These are phyloP conservation scores for Spiraea crenata DNA, from an alignment of 331 rosid genomes.

Conservation along the genomic window DNA sequence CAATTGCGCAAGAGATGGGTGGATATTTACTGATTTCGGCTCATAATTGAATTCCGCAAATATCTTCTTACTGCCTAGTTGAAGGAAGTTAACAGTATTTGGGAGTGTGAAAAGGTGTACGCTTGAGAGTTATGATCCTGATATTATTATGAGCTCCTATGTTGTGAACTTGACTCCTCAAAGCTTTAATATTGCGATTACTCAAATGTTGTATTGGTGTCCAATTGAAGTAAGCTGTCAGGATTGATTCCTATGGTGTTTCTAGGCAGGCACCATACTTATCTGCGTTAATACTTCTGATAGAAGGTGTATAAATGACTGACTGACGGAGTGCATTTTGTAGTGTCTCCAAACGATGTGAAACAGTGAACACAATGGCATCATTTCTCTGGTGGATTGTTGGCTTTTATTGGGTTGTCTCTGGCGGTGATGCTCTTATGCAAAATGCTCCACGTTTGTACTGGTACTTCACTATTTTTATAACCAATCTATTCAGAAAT, in stretches of 20 bases:
- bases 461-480: slow-evolving; percentile 51
- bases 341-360: slow-evolving; percentile 69
- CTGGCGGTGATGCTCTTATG: slow-evolving; percentile 70
- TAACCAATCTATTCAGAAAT: slow-evolving; percentile 4
- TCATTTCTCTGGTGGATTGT: slow-evolving; percentile 95
- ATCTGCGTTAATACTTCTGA: slow-evolving; percentile 1
- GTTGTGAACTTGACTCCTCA: neutral
- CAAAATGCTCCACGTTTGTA: slow-evolving; percentile 79
- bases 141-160: neutral
- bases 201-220: neutral
- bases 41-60: neutral
- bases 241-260: neutral
- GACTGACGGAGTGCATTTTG: slow-evolving; percentile 35
- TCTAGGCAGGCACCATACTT: neutral
- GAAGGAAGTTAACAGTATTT: neutral
- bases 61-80: neutral
- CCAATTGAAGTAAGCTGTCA: slow-evolving; percentile 21
- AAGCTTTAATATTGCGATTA: neutral
- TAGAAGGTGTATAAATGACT: slow-evolving; percentile 15
- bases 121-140: neutral
- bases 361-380: slow-evolving; percentile 71
- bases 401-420: slow-evolving; percentile 96
- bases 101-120: neutral
- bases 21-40: neutral
- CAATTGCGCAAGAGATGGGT: neutral